Conservation (phyloP, 164 flowering plant genomes). For the Umbellularia californica region DNA sequence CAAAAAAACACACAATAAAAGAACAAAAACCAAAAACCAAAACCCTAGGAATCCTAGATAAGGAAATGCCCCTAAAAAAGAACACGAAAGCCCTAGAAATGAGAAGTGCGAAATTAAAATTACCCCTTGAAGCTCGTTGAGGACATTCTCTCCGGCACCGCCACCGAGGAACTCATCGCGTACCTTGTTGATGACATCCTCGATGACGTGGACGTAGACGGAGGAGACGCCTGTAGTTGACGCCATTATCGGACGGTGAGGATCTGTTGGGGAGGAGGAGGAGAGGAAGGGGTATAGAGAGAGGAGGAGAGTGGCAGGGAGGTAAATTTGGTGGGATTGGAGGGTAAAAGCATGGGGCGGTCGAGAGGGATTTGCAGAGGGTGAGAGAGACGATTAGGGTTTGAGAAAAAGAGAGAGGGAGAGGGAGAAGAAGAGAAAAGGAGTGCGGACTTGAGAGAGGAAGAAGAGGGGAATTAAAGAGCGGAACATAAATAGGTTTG, state of each 20-base stretch:
- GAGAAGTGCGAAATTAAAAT: not conserved
- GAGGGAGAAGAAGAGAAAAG: not conserved
- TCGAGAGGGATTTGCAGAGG: too few species aligned
- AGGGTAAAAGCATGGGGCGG: conserved; percentile 6
- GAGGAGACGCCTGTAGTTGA: conserved; percentile 42
- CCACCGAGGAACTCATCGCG: conserved; percentile 73
- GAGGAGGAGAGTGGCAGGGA: not conserved
- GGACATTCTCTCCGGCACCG: conserved; percentile 73
- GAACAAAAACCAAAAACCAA: not conserved
- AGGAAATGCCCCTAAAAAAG: not conserved
- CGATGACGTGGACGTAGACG: conserved; percentile 79
- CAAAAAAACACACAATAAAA: not conserved
- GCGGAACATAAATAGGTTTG: conserved; percentile 96
- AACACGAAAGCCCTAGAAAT: conserved; percentile 14
- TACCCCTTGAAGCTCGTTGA: conserved; percentile 86
- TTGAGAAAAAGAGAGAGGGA: not conserved
- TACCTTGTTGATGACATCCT: conserved; percentile 84
- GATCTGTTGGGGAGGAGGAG: not conserved
- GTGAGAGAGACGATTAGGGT: not conserved
- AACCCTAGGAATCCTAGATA: not conserved
- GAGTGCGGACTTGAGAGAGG: conserved; percentile 25
- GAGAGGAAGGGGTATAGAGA: not conserved
- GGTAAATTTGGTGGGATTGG: conserved; percentile 3
- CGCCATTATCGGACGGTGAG: conserved; percentile 31
- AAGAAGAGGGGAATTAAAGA: conserved; percentile 38